Percentiles rank a stretch among this genome's conserved stretches.
phyloP scores from a whole-genome alignment of 1,284 basidiomycete species.

The Laetiporus sulphureus region DNA sequence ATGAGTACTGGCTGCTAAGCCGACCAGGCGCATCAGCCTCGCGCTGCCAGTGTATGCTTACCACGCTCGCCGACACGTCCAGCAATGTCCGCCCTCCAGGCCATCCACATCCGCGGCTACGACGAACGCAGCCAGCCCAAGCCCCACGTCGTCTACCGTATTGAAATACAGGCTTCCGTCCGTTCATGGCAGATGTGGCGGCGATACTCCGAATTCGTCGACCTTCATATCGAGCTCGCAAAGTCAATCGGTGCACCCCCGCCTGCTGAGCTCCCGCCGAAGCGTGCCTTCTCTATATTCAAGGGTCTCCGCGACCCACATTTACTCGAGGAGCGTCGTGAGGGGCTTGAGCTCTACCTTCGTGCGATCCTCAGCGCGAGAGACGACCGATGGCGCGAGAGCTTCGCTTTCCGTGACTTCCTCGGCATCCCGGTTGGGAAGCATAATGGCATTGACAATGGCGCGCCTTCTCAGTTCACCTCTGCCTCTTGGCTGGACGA shows the following conservation, averaged over 20 bases:
- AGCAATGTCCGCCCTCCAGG: constrained; percentile 70
- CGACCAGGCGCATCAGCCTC: not conserved
- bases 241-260: constrained; percentile 67
- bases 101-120: constrained; percentile 58
- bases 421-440: constrained; percentile 72
- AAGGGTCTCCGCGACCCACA: constrained; percentile 37
- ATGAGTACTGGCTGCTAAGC: not conserved
- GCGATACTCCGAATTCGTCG: constrained; percentile 90
- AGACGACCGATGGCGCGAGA: constrained; percentile 78
- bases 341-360: constrained; percentile 79
- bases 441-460: constrained; percentile 29
- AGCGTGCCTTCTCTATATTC: constrained; percentile 66
- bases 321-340: constrained; percentile 68
- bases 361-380: constrained; percentile 78
- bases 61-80: too few relatives aligned
- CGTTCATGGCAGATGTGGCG: constrained; percentile 90
- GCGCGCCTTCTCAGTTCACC: constrained; percentile 46
- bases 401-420: constrained; percentile 80
- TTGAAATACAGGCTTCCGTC: constrained; percentile 76
- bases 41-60: too few relatives aligned
- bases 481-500: constrained; percentile 82
- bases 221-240: constrained; percentile 77
- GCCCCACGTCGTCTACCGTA: constrained; percentile 74
- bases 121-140: constrained; percentile 64
- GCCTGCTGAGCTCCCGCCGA: constrained; percentile 74